Evolutionary conservation across 257 asterid species (phyloP), one percentile per base, ranked within the genome.

Genomic region (Cinchona pubescens): DNA sequence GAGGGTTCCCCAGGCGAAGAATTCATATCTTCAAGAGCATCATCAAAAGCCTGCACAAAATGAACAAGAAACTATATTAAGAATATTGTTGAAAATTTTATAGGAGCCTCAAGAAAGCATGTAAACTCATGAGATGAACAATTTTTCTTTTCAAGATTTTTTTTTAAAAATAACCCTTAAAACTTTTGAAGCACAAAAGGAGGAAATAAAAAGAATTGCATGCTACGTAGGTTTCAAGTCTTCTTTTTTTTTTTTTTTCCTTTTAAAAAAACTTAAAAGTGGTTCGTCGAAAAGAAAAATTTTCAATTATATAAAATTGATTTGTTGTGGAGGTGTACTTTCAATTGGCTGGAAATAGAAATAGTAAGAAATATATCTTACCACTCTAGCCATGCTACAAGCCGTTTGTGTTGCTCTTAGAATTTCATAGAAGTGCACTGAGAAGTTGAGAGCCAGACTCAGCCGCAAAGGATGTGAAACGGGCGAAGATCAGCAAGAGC

Each of bases 371-470:
- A 46, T 46, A 71, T 12, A 59, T n/a, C 55, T 23, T 56, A 73
- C 77, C 70, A 34, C 25, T 19, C 35, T 40, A 12, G 77, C 77
- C 1, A 38, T 48, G 19, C 35, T 29, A 46, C 69, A 40, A 73
- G 77, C 77, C 12, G 56, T 48, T 27, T 71, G 43, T 6, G 75
- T n/a, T 29, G 65, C 32, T 13, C 27, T 35, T 15, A 71, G 65
- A 35, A 73, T 59, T 27, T 59, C 69, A 60, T 73, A 59, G 55
- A 38, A 60, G 40, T 38, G 42, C 27, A 73, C 77, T 15, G 77
- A 73, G 70, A 73, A 73, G 46, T 73, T 73, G 34, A 73, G 60
- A 12, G 77, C 77, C 53, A 73, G 59, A 7, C 77, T 60, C 23
- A 73, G 34, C 53, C 77, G 43, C 4, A 73, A 12, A 16, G 77